These are phyloP conservation scores for Capsicum baccatum DNA, from an alignment of 257 asterid genomes.

Conservation along the genomic window DNA sequence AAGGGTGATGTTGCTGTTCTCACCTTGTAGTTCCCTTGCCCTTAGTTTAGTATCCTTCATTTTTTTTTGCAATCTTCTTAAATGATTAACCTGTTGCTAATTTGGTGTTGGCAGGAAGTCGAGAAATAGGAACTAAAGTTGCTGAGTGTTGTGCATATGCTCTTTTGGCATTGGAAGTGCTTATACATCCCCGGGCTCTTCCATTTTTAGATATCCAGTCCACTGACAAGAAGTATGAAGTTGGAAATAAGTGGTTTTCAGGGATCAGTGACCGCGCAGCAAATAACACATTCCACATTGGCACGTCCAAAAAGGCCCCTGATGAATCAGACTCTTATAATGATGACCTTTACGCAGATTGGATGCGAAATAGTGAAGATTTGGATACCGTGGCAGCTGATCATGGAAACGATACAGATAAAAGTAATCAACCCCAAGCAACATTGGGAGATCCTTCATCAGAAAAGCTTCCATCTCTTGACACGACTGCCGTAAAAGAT, in stretches of 20 bases:
- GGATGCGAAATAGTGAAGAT: constrained; percentile 54
- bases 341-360: constrained; percentile 62
- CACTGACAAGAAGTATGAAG: constrained; percentile 32
- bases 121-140: constrained; percentile 60
- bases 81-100: background rate
- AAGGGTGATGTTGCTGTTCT: background rate
- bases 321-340: constrained; percentile 52
- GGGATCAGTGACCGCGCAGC: constrained; percentile 39
- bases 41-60: background rate
- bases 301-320: constrained; percentile 38
- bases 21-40: background rate
- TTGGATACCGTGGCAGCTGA: constrained; percentile 44
- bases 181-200: constrained; percentile 75
- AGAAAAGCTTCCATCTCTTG: constrained; percentile 35
- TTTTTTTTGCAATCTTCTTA: background rate
- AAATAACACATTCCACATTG: constrained; percentile 35
- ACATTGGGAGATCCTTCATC: constrained; percentile 25
- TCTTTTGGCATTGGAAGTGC: constrained; percentile 70
- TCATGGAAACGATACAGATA: constrained; percentile 30
- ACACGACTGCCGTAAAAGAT: constrained; percentile 23
- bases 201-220: constrained; percentile 53
- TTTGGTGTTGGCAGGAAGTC: constrained; percentile 51
- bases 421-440: constrained; percentile 33
- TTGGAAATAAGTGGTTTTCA: constrained; percentile 39
- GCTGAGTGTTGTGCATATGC: constrained; percentile 69